Percentiles rank a stretch among this genome's conserved stretches.
Conservation (phyloP, 2,329 filamentous ascomycete species). For the Colletotrichum lentis region DNA sequence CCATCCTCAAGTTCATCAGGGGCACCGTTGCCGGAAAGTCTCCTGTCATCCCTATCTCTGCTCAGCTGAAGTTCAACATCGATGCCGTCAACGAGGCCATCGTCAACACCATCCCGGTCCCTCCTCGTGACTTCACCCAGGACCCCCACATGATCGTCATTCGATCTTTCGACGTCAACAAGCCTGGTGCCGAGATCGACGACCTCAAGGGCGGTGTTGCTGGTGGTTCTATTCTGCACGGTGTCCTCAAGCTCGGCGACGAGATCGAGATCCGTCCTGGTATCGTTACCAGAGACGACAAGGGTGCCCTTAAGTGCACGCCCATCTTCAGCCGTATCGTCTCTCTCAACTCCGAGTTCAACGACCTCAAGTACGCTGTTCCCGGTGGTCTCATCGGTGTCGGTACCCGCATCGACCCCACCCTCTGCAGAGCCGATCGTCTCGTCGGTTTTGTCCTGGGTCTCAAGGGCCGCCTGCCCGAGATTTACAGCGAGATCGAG, state of each 20-base stretch:
- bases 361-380: slow-evolving; percentile 97
- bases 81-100: slow-evolving; percentile 97
- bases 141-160: slow-evolving; percentile 99
- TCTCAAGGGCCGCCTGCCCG: slow-evolving; percentile 89
- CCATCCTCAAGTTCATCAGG: slow-evolving; percentile 97
- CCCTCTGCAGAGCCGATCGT: slow-evolving; percentile 97
- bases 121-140: slow-evolving; percentile 86
- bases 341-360: slow-evolving; percentile 92
- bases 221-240: slow-evolving; percentile 94
- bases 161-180: slow-evolving; percentile 99
- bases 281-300: slow-evolving; percentile 94
- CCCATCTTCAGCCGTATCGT: slow-evolving; percentile 97
- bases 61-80: slow-evolving; percentile 99
- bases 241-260: slow-evolving; percentile 95
- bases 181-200: slow-evolving; percentile 98
- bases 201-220: slow-evolving; percentile 98
- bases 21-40: slow-evolving; percentile 95
- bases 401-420: slow-evolving; percentile 95
- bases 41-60: slow-evolving; percentile 95
- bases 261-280: slow-evolving; percentile 99
- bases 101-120: slow-evolving; percentile 93
- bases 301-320: slow-evolving; percentile 93
- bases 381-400: slow-evolving; percentile 98
- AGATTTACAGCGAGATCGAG: slow-evolving; percentile 98
- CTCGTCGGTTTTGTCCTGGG: slow-evolving; percentile 97